A percentile compares a stretch with the other conserved stretches of the same genome.
Conservation (phyloP, 306 rosid genomes). For the Acacia acuminata region DNA sequence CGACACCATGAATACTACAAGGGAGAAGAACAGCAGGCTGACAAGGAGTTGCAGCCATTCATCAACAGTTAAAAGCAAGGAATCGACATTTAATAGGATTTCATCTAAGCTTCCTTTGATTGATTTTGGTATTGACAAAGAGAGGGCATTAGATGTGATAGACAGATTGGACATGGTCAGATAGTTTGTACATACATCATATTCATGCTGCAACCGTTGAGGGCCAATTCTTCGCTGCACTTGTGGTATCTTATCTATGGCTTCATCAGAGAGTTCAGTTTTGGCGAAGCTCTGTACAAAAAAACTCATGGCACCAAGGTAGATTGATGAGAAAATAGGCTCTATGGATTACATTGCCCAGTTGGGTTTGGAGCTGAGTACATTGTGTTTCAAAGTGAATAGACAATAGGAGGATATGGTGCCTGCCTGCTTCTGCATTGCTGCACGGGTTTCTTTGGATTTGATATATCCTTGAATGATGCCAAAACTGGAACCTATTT, state of each 20-base stretch:
- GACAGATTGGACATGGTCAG: slow-evolving; percentile 61
- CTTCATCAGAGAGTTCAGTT: slow-evolving; percentile 28
- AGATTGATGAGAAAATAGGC: slow-evolving; percentile 15
- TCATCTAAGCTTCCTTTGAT: slow-evolving; percentile 52
- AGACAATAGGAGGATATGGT: slow-evolving; percentile 32
- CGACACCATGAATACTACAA: slow-evolving; percentile 35
- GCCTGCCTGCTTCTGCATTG: slow-evolving; percentile 24
- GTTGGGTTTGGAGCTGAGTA: slow-evolving; percentile 25
- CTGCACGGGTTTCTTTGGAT: slow-evolving; percentile 30
- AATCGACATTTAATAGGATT: slow-evolving; percentile 46
- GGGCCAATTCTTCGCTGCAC: slow-evolving; percentile 28
- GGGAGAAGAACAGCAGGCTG: slow-evolving; percentile 38
- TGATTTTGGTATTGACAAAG: slow-evolving; percentile 56
- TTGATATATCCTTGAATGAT: slow-evolving; percentile 22
- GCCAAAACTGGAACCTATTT: slow-evolving; percentile 15
- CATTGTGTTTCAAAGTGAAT: slow-evolving; percentile 33
- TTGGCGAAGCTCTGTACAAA: slow-evolving; percentile 31
- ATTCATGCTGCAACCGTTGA: slow-evolving; percentile 31
- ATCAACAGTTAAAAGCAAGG: slow-evolving; percentile 48
- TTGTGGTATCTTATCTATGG: slow-evolving; percentile 18
- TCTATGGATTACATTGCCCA: slow-evolving; percentile 18
- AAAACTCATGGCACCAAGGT: slow-evolving; percentile 22
- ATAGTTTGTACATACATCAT: slow-evolving; percentile 43
- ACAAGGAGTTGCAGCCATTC: slow-evolving; percentile 67
- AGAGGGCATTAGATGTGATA: slow-evolving; percentile 69